Conservation (phyloP, 768 basidiomycete genomes). For the Lentinula lateritia region DNA sequence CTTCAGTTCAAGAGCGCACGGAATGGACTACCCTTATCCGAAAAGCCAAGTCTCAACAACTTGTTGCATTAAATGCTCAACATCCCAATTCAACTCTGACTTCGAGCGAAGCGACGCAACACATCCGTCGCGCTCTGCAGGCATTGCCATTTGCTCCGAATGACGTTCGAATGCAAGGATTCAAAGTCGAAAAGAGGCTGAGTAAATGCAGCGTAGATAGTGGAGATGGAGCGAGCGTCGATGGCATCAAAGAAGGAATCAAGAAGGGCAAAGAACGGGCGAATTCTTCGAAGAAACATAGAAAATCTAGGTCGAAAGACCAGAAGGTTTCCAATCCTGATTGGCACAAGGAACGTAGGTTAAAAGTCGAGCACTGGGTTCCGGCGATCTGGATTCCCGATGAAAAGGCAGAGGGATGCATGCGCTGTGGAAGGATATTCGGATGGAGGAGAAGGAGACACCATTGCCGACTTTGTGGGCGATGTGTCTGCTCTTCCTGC, state of each 20-base stretch:
- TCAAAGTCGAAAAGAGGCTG: not conserved
- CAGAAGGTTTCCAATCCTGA: slow-evolving; percentile 16
- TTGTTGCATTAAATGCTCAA: slow-evolving; percentile 64
- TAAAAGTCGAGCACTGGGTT: slow-evolving; percentile 74
- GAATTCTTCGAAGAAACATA: not conserved
- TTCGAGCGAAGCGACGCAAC: slow-evolving; percentile 69
- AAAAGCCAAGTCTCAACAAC: slow-evolving; percentile 61
- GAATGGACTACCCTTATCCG: slow-evolving; percentile 67
- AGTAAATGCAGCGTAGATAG: not conserved
- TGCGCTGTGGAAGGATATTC: slow-evolving; percentile 76
- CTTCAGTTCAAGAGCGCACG: slow-evolving; percentile 48
- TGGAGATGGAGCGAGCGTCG: not conserved
- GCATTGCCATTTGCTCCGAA: slow-evolving; percentile 65
- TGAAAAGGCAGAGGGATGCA: slow-evolving; percentile 74
- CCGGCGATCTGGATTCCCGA: slow-evolving; percentile 94
- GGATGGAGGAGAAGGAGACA: slow-evolving; percentile 77
- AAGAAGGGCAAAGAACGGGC: not conserved
- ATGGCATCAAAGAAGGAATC: not conserved
- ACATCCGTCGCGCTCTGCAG: slow-evolving; percentile 67
- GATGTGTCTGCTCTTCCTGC: slow-evolving; percentile 82
- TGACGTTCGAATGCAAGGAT: slow-evolving; percentile 31
- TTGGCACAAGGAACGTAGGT: slow-evolving; percentile 29
- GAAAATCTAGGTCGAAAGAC: slow-evolving; percentile 1
- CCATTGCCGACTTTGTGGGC: slow-evolving; percentile 82
- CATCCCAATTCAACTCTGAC: slow-evolving; percentile 80